Base-by-base conservation (phyloP, 2,329 filamentous ascomycete species). In the Zopfia rhizophila region DNA sequence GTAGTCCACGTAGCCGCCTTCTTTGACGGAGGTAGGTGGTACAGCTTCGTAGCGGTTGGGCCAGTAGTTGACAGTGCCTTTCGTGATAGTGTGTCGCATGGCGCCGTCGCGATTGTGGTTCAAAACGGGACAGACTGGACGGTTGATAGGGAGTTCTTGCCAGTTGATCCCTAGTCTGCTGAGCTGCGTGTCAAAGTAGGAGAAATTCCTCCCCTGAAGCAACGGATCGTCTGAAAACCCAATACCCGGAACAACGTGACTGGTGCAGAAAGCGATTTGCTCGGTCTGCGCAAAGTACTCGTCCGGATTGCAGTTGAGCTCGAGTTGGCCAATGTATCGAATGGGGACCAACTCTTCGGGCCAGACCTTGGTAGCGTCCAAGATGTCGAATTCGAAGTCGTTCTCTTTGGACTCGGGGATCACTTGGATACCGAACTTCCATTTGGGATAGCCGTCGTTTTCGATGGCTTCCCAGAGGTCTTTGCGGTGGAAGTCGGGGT, bases 351-450 rank as follows among this genome's bases (percentile, higher is more conserved):
- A 72, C 10, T 93, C 87, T 64, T 94, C 88, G 0, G 90, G 90
- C 89, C 90, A 94, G 18, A 93, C 72, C 74, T 95, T 94, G 25
- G 90, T 95, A 1, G 90, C 86, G 56, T 95, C 90, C 1, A 95
- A 81, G 21, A 93, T 87, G 60, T 94, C 90, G 50, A 94, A 93
- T 5, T 93, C 90, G 50, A 93, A 95, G 12, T 89, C 83, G 51
- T 93, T 78, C 65, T 90, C 83, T 36, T 85, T 80, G 7, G 79
- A 79, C 54, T 93, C 89, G 0, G 87, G 82, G 16, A 94, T 82
- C 3, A 86, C 78, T 63, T 95, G 90, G n/a, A 95, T 85, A 30
- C 88, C 89, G 48, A 94, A 90, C 62, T 88, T 87, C 89, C 89
- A 94, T 61, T 85, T 88, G 7, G 89, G 89, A 58, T 79, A 91